Evolutionary conservation across 2,329 filamentous ascomycete genomes (phyloP), one percentile per base, ranked within the genome.

Genomic region (Monilinia fructicola): DNA sequence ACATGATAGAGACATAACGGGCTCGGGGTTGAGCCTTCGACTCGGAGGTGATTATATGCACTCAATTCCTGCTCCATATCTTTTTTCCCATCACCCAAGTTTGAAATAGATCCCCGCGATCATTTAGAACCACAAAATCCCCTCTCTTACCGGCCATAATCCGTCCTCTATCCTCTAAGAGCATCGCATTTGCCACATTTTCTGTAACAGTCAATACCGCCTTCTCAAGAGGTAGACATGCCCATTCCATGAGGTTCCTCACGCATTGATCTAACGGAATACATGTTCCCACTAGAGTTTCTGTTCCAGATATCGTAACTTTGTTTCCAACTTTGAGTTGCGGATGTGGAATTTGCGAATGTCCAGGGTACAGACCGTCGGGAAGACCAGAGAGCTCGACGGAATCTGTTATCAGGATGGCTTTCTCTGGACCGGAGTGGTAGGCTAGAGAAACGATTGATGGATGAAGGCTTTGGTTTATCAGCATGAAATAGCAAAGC

Each of bases 201-300:
- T 74, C 73, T 10, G 73, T 75, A 11, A 75, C 72, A 42, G 73
- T 75, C 56, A 67, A 71, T 1, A 74, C 73, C 2, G 74, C 74
- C 44, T 74, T 61, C 46, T 71, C 68, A 11, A 75, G 28, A 6
- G 63, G 46, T 18, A 75, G 70, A 23, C 67, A 68, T 6, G 73
- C 71, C 73, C 72, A 74, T 4, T 40, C 44, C 71, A 73, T 75
- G 18, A 75, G 63, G 54, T 75, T 85, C 58, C 79, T 75, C 18
- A 85, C 79, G 67, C 82, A 82, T 67, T 84, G 78, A 65, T 83
- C 79, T 65, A 86, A 71, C 4, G 78, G 77, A 42, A 82, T 82
- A 69, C 82, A 84, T 0, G 82, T 82, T 0, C 83, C 84, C 35
- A 85, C 81, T 64, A 85, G 72, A 12, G 83, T 86, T 14, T 84